phyloP scores from a whole-genome alignment of 164 flowering plant species.

The Platanus orientalis region DNA sequence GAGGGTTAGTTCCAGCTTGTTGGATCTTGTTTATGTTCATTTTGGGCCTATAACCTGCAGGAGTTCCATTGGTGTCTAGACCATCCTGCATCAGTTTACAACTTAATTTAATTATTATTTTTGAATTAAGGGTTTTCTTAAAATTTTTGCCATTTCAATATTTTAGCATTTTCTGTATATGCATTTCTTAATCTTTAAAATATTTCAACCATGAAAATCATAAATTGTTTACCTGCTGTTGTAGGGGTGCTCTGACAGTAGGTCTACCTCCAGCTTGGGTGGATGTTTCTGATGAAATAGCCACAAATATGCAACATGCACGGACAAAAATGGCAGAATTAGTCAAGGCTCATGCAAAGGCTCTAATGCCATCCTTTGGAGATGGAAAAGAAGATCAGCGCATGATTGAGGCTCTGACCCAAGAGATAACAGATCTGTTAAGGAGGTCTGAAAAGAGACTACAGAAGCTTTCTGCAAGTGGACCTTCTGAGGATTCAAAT shows the following conservation, averaged over 20 bases:
- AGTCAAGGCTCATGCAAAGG: conserved; percentile 84
- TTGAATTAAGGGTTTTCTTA: too few relatives aligned
- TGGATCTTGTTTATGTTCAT: too few relatives aligned
- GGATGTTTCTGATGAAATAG: conserved; percentile 88
- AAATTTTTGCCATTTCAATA: too few relatives aligned
- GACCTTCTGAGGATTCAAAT: conserved; percentile 87
- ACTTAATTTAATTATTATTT: too few relatives aligned
- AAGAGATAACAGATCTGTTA: conserved; percentile 70
- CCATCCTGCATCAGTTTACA: too few relatives aligned
- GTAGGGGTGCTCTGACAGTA: conserved; percentile 65
- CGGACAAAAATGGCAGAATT: conserved; percentile 74
- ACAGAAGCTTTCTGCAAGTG: conserved; percentile 63
- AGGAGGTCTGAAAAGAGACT: conserved; percentile 78
- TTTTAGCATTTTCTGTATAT: neutral
- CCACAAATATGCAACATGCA: conserved; percentile 68
- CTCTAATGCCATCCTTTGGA: conserved; percentile 92
- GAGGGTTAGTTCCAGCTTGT: too few relatives aligned
- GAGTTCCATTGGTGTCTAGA: too few relatives aligned
- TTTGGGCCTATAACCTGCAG: too few relatives aligned
- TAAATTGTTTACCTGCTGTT: conserved; percentile 28
- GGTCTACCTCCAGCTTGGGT: conserved; percentile 99
- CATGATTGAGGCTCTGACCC: conserved; percentile 74
- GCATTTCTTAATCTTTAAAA: neutral
- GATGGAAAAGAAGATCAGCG: conserved; percentile 88
- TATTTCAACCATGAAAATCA: neutral